phyloP scores from a whole-genome alignment of 805 yeast genomes.

The Candida glaebosa region DNA sequence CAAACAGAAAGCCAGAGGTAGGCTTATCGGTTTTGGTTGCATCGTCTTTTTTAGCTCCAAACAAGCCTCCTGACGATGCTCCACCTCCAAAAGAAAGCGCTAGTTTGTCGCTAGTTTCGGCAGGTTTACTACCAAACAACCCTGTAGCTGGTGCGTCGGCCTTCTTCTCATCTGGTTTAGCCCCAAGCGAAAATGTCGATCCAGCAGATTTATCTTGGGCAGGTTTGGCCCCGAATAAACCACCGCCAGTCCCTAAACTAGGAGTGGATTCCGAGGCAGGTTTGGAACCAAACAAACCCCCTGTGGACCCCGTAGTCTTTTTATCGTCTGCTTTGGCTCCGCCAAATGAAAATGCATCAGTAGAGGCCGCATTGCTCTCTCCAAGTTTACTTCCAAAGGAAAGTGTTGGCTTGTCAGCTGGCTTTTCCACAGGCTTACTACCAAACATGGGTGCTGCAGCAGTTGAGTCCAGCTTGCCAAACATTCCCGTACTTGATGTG shows the following conservation, averaged over 20 bases:
- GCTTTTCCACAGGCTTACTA: conserved; percentile 13
- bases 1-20: conserved; percentile 19
- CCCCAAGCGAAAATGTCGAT: conserved; percentile 13
- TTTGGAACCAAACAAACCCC: conserved; percentile 1
- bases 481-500: conserved; percentile 5
- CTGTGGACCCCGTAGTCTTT: conserved; percentile 7
- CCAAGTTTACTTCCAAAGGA: conserved; percentile 10
- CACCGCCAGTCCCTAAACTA: neutral
- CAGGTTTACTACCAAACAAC: conserved; percentile 3
- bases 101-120: neutral
- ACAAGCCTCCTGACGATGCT: conserved; percentile 10
- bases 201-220: conserved; percentile 6
- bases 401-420: conserved; percentile 5
- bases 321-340: conserved; percentile 14
- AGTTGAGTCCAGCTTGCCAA: conserved; percentile 8
- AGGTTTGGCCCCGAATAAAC: conserved; percentile 20
- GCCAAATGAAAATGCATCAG: conserved; percentile 21
- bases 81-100: conserved; percentile 1
- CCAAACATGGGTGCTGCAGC: conserved; percentile 12
- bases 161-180: conserved; percentile 13
- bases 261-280: neutral
- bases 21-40: conserved; percentile 10
- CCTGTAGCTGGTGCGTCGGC: conserved; percentile 1
- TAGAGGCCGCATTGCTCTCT: conserved; percentile 7
- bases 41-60: conserved; percentile 7